Evolutionary conservation across 1,139 yeast genomes (phyloP), one percentile per base, ranked within the genome.

Genomic region (Suhomyces bokatorum): DNA sequence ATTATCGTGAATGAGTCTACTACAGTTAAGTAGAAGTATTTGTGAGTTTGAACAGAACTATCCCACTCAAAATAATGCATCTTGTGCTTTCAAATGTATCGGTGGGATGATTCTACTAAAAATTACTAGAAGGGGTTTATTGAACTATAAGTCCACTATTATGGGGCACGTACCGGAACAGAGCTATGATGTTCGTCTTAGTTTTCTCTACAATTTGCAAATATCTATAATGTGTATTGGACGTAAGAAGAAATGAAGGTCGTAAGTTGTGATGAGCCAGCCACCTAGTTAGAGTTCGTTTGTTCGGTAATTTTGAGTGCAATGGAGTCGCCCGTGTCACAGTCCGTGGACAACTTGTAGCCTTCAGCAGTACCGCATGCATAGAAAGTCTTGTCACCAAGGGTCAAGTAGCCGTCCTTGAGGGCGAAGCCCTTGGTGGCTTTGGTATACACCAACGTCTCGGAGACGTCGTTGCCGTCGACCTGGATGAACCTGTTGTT

Each of bases 381-480:
- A 33, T 44, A 44, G 35, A 47, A 47, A 4, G 40, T 27, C 39
- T 42, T 41, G 17, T 33, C 39, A 8, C 39, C 44, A 13, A 44
- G 42, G 6, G 37, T 34, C 45, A 47, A 45, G 44, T 34, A 42
- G 29, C 48, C 46, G 36, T 47, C 43, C 28, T 39, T 32, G 24
- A 47, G 37, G 16, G 41, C 38, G 32, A 47, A 47, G 28, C 42
- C 43, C 14, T 31, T 39, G 22, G 43, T 43, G 28, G 46, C 43
- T 14, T 30, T 26, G 10, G 14, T 17, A 16, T 33, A 32, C 10
- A 17, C 26, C 13, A 26, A 10, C 17, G 35, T 39, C 40, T 63
- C 68, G 15, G 66, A 68, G 13, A 63, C 57, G 16, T 42, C 32
- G 26, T 39, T 14, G n/a, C 39, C 45, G 8, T 29, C 16, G 26